These are phyloP conservation scores for Gossypium rotundifolium DNA, from an alignment of 345 rosid genomes.

Conservation along the genomic window DNA sequence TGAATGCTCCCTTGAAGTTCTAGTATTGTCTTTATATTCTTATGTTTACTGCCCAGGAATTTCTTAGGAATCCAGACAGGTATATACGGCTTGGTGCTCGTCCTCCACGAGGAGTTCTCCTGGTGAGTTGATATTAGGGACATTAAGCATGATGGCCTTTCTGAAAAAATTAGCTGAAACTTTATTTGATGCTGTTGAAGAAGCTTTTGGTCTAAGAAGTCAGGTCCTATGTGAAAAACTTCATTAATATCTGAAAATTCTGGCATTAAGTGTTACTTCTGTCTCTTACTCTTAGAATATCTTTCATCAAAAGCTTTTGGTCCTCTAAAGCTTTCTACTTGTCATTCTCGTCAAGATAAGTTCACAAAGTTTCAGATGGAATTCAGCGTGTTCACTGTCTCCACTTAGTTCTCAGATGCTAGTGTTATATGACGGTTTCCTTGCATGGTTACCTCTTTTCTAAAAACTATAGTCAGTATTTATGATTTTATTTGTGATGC, in stretches of 20 bases:
- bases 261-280: not conserved
- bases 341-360: not conserved
- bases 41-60: constrained; percentile 54
- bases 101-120: constrained; percentile 92
- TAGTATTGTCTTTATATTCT: constrained; percentile 18
- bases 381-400: not conserved
- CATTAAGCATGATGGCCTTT: not conserved
- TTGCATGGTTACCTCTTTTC: constrained; percentile 2
- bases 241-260: not conserved
- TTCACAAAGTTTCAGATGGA: not conserved
- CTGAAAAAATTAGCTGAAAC: not conserved
- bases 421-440: constrained; percentile 1
- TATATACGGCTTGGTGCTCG: constrained; percentile 87
- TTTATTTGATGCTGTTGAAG: not conserved
- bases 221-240: not conserved
- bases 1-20: constrained; percentile 16
- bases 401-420: not conserved
- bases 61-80: constrained; percentile 86
- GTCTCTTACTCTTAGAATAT: not conserved
- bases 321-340: constrained; percentile 1
- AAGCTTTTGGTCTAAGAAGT: not conserved
- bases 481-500: constrained; percentile 19
- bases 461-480: not conserved
- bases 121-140: constrained; percentile 47
- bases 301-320: not conserved